Percentiles rank a stretch among this genome's conserved stretches.
Conservation (phyloP, 495 filamentous ascomycete species). For the Annulohypoxylon moriforme region DNA sequence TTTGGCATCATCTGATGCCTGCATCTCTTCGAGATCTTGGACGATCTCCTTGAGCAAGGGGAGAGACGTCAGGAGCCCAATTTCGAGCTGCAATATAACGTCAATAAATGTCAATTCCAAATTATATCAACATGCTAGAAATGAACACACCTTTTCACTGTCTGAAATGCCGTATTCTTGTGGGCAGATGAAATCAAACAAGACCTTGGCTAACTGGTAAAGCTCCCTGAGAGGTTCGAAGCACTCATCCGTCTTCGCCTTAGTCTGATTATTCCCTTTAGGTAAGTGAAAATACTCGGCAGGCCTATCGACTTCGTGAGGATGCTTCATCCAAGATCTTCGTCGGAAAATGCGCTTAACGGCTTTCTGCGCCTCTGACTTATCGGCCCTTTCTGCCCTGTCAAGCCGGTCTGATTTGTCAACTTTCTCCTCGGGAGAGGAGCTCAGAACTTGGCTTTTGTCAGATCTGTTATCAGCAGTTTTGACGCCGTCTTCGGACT, state of each 20-base stretch:
- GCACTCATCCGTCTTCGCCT: slow-evolving; percentile 83
- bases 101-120: slow-evolving; percentile 17
- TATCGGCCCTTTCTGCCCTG: slow-evolving; percentile 37
- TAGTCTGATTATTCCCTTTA: slow-evolving; percentile 78
- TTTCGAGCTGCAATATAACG: slow-evolving; percentile 71
- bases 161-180: slow-evolving; percentile 97
- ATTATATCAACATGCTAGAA: neutral
- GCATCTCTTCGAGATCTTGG: slow-evolving; percentile 94
- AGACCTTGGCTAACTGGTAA: slow-evolving; percentile 90
- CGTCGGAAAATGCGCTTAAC: slow-evolving; percentile 64
- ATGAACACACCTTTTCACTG: slow-evolving; percentile 74
- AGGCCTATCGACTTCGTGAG: slow-evolving; percentile 56
- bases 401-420: slow-evolving; percentile 47
- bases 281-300: slow-evolving; percentile 90
- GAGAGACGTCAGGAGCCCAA: slow-evolving; percentile 91
- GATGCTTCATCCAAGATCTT: slow-evolving; percentile 61
- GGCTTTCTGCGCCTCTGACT: slow-evolving; percentile 50
- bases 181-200: slow-evolving; percentile 98
- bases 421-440: slow-evolving; percentile 35
- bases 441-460: slow-evolving; percentile 42
- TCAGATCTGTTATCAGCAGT: slow-evolving; percentile 51
- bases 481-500: slow-evolving; percentile 48
- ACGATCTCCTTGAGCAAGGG: slow-evolving; percentile 96
- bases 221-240: slow-evolving; percentile 90
- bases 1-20: slow-evolving; percentile 91